phyloP scores from a whole-genome alignment of 768 basidiomycete species.

The Xanthoconium purpureum region DNA sequence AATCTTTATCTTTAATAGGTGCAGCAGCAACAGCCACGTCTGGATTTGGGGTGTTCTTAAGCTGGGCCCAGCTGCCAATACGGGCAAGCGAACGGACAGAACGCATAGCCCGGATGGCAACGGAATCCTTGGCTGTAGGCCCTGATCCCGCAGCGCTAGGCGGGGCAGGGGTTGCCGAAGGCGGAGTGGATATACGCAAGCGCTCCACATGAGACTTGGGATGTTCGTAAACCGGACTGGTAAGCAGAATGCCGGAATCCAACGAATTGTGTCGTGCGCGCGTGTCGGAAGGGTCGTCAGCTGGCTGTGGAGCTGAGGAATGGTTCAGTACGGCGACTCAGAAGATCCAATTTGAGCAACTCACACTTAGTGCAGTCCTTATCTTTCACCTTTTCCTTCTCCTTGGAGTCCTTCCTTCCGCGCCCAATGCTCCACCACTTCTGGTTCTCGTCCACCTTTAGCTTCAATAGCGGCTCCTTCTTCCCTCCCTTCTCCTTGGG shows the following conservation, averaged over 20 bases:
- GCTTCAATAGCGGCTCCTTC: constrained; percentile 32
- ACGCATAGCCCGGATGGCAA: constrained; percentile 76
- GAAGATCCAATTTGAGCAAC: not conserved
- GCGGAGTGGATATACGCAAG: constrained; percentile 22
- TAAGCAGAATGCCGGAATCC: constrained; percentile 39
- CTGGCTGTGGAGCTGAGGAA: constrained; percentile 47
- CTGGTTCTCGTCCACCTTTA: constrained; percentile 47
- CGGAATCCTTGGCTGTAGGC: constrained; percentile 47
- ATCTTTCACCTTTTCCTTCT: constrained; percentile 43
- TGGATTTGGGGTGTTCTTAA: constrained; percentile 39
- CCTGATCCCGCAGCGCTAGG: constrained; percentile 28
- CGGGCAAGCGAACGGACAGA: constrained; percentile 70
- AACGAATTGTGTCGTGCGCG: constrained; percentile 67
- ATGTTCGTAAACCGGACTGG: constrained; percentile 15
- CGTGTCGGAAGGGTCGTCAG: constrained; percentile 22
- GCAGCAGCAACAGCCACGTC: constrained; percentile 24
- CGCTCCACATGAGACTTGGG: constrained; percentile 11
- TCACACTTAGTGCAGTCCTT: constrained; percentile 38
- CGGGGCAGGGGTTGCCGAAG: constrained; percentile 35
- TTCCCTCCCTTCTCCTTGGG: constrained; percentile 38
- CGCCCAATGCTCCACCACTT: constrained; percentile 85
- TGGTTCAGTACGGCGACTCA: constrained; percentile 1
- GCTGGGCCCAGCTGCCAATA: constrained; percentile 70
- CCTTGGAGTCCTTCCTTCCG: constrained; percentile 71
- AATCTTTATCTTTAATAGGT: constrained; percentile 28